phyloP scores from a whole-genome alignment of 257 asterid genomes.

The Perilla frutescens region DNA sequence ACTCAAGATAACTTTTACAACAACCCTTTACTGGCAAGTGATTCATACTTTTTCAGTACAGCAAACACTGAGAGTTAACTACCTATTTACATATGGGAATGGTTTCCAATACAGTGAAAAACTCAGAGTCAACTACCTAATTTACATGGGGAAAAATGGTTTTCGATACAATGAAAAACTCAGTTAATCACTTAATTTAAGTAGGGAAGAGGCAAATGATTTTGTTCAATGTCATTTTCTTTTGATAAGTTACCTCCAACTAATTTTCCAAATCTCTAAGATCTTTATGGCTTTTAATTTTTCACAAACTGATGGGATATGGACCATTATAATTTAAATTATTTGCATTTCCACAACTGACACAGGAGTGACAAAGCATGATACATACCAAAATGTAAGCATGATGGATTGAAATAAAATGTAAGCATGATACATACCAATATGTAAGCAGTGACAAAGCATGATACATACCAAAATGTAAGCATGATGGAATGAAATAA shows the following conservation, averaged over 20 bases:
- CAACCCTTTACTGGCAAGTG: too few relatives aligned
- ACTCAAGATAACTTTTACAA: too few relatives aligned
- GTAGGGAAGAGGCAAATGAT: neutral
- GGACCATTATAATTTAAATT: slow-evolving; percentile 5
- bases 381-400: slow-evolving; percentile 23
- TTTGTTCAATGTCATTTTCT: slow-evolving; percentile 13
- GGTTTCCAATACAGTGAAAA: too few relatives aligned
- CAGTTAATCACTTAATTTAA: neutral
- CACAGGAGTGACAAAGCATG: slow-evolving; percentile 9
- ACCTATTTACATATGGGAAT: too few relatives aligned
- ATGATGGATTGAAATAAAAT: neutral
- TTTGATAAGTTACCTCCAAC: neutral
- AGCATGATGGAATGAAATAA: neutral
- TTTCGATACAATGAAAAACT: neutral
- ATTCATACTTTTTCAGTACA: too few relatives aligned
- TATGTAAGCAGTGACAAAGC: slow-evolving; percentile 19
- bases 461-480: slow-evolving; percentile 21
- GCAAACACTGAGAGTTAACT: too few relatives aligned
- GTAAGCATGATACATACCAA: slow-evolving; percentile 15
- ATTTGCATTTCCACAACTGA: slow-evolving; percentile 9
- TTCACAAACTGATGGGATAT: neutral
- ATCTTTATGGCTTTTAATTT: slow-evolving; percentile 9
- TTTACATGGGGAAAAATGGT: neutral
- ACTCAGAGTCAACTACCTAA: too few relatives aligned
- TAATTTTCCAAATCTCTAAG: slow-evolving; percentile 8